Evolutionary conservation across 1,284 basidiomycete species (phyloP).

Genomic region (Papiliotrema laurentii): DNA sequence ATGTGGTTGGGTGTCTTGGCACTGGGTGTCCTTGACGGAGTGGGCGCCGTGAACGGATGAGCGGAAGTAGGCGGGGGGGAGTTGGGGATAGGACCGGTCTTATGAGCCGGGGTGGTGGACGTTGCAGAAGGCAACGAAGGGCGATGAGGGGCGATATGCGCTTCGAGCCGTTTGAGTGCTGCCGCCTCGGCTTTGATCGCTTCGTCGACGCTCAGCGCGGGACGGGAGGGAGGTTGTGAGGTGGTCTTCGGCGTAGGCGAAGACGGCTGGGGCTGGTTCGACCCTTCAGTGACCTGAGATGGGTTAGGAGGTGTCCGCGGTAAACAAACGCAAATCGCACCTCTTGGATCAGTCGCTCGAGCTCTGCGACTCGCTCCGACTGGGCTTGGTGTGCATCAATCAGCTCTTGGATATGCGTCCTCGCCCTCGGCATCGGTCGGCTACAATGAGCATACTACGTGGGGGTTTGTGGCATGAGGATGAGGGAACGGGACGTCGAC

Average conservation of each 20-base stretch:
- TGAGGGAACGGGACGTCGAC: constrained; percentile 1
- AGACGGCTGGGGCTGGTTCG: no score
- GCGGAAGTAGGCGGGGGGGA: background rate
- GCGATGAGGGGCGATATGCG: constrained; percentile 23
- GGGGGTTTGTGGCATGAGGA: no score
- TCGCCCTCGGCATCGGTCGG: constrained; percentile 39
- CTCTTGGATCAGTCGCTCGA: constrained; percentile 36
- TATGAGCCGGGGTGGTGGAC: constrained; percentile 5
- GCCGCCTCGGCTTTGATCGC: constrained; percentile 43
- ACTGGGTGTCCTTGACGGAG: background rate
- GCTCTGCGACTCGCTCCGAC: constrained; percentile 26
- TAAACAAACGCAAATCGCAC: constrained; percentile 10
- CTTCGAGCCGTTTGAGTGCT: constrained; percentile 34
- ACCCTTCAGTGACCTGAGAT: background rate
- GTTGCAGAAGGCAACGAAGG: no score
- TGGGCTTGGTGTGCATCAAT: constrained; percentile 31
- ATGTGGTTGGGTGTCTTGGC: constrained; percentile 22
- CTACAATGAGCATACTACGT: constrained; percentile 17
- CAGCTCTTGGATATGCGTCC: constrained; percentile 29
- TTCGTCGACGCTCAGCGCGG: constrained; percentile 21
- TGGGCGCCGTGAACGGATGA: background rate
- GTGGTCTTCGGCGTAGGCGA: background rate
- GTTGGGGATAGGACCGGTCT: background rate
- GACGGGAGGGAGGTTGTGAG: background rate
- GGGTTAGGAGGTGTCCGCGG: background rate